phyloP scores from a whole-genome alignment of 2,329 filamentous ascomycete genomes.

The Monosporascus sp. region DNA sequence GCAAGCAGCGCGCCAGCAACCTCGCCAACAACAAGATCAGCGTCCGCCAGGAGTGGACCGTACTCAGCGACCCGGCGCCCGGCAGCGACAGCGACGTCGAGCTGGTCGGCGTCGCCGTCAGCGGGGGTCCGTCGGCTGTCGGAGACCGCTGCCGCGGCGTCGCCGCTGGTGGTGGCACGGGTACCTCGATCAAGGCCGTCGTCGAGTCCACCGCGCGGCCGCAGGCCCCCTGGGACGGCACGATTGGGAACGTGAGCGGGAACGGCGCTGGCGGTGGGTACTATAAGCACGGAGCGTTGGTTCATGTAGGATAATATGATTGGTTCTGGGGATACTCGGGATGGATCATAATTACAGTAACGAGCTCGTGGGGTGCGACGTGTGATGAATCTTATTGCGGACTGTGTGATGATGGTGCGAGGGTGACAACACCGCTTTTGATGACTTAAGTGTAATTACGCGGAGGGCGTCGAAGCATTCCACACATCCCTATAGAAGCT shows the following conservation, averaged over 20 bases:
- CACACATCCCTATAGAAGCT: too few species aligned
- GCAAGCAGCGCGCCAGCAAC: background rate
- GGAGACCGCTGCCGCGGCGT: background rate
- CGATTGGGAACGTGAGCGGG: background rate
- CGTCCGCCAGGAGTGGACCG: conserved; percentile 12
- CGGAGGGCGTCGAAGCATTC: too few species aligned
- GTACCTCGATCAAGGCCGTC: background rate
- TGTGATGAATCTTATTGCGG: too few species aligned
- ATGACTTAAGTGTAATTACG: too few species aligned
- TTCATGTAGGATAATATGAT: too few species aligned
- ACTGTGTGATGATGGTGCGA: too few species aligned
- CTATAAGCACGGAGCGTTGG: background rate
- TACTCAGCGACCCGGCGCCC: conserved; percentile 3
- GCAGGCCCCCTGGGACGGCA: background rate
- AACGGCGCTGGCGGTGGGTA: background rate
- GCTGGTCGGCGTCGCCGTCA: background rate
- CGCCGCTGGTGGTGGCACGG: background rate
- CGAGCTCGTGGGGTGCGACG: too few species aligned
- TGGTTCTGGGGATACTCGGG: too few species aligned
- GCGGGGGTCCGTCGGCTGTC: background rate
- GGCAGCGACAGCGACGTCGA: background rate
- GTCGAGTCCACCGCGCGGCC: background rate
- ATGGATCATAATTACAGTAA: too few species aligned
- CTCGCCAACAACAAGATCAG: conserved; percentile 4
- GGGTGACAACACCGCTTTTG: too few species aligned